Percentiles rank a stretch among this genome's conserved stretches.
Conservation (phyloP, 139 green algal species). For the Marvania coccoides region DNA sequence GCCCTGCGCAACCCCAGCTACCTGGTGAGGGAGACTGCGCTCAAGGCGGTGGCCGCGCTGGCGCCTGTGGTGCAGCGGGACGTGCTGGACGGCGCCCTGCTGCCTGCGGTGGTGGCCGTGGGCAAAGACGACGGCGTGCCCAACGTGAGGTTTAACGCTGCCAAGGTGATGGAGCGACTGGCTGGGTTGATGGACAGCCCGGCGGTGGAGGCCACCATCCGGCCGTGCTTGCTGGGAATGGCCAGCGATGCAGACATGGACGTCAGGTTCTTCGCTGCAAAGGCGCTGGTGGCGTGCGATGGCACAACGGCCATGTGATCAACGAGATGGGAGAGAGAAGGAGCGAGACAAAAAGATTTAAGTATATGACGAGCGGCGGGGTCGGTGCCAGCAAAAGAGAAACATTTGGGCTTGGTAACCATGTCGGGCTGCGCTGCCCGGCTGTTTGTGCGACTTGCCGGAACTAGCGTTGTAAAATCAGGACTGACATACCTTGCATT, state of each 20-base stretch:
- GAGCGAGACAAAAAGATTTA: no score
- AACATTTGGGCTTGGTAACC: no score
- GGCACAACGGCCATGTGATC: not conserved
- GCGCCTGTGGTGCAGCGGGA: conserved; percentile 72
- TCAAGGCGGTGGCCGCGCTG: conserved; percentile 72
- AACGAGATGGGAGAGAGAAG: not conserved
- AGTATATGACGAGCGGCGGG: conserved; percentile 1
- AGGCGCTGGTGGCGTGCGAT: conserved; percentile 41
- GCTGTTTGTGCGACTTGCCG: no score
- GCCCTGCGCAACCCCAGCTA: conserved; percentile 80
- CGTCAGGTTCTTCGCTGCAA: conserved; percentile 83
- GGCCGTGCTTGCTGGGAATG: conserved; percentile 78
- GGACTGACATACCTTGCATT: no score
- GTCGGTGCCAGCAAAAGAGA: no score
- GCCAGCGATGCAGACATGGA: conserved; percentile 81
- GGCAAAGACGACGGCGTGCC: conserved; percentile 64
- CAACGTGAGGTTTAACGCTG: conserved; percentile 94
- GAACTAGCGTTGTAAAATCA: no score
- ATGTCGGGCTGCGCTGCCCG: no score
- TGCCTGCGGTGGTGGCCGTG: conserved; percentile 77
- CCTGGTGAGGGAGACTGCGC: conserved; percentile 92
- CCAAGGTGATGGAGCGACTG: conserved; percentile 82
- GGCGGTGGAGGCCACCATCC: conserved; percentile 64
- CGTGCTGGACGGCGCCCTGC: conserved; percentile 69
- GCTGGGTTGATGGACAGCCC: conserved; percentile 58